Evolutionary conservation across 78 protist genomes (phyloP), one percentile per base, ranked within the genome.

Genomic region (Fonticula alba): DNA sequence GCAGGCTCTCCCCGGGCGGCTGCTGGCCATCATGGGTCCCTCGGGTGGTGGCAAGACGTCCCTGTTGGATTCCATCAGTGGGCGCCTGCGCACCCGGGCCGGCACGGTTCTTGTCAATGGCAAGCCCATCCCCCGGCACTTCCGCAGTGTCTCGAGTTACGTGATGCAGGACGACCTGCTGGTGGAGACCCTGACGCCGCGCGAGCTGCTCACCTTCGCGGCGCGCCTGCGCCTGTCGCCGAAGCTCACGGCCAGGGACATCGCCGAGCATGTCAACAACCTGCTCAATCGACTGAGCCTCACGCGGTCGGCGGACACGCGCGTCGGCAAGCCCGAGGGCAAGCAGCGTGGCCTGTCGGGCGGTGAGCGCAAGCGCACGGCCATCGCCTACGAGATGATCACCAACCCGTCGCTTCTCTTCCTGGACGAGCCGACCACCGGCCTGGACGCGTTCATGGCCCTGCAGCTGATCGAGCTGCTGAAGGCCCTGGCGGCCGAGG

Each of bases 381-480:
- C 63, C 19, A 64, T 75, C 57, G 81, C 55, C 19, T 0, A 55
- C 20, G 70, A 66, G 37, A 41, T 84, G 54, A 1, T 65, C 26
- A 36, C 59, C 22, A 2, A 62, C 40, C 84, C 87, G 9, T 0
- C 33, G 11, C 17, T 79, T 26, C 36, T 84, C 37, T 68, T 87
- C 60, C 66, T 85, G 54, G 92, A 86, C 60, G 92, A 84, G 70
- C 43, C 43, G 26, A 82, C 87, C 27, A 33, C 79, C 5, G 85
- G 85, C 26, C 64, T 82, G n/a, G 82, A 80, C 66, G 14, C 76
- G n/a, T 62, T 61, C 38, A 65, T 68, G 11, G 81, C 83, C 20
- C 11, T 35, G 47, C 31, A 29, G 22, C 19, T 81, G 35, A 26
- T 71, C 40, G 1, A 2, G 22, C 3, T 3, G 32, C 58, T 80